These are phyloP conservation scores for Xylariaceae sp. DNA, from an alignment of 2,329 filamentous ascomycete species.

Conservation along the genomic window DNA sequence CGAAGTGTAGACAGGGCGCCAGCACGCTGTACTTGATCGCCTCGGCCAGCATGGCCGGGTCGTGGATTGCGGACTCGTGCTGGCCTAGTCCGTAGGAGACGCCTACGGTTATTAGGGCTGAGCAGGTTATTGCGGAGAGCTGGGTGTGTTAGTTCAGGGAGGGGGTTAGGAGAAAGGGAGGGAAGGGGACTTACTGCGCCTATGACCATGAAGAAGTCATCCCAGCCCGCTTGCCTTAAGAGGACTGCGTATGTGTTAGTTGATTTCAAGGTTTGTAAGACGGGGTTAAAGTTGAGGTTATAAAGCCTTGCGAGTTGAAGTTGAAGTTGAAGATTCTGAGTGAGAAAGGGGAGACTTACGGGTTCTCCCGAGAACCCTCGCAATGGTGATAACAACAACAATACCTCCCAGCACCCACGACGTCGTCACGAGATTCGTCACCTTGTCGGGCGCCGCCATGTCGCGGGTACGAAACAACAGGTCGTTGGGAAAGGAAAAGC, in stretches of 20 bases:
- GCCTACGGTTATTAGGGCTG: constrained; percentile 6
- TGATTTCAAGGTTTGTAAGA: no score
- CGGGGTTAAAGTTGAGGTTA: neutral
- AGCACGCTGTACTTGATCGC: constrained; percentile 13
- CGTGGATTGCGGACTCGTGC: constrained; percentile 2
- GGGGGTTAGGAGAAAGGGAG: neutral
- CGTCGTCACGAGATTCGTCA: neutral
- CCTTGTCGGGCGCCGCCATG: neutral
- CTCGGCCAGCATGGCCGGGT: constrained; percentile 2
- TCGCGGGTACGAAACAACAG: neutral
- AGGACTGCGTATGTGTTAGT: neutral
- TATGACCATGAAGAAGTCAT: constrained; percentile 13
- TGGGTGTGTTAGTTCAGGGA: neutral
- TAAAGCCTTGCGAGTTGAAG: no score
- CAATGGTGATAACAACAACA: neutral
- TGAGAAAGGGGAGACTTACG: neutral
- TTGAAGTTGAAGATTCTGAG: neutral
- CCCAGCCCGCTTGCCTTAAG: constrained; percentile 12
- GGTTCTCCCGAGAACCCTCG: neutral
- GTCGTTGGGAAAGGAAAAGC: neutral
- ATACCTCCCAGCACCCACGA: neutral
- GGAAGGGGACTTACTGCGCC: constrained; percentile 7
- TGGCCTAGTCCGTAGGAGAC: constrained; percentile 4
- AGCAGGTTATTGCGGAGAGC: constrained; percentile 8
- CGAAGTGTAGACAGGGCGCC: neutral